A percentile compares a stretch with the other conserved stretches of the same genome.
phyloP scores from a whole-genome alignment of 768 basidiomycete genomes.

The Coprinopsis cinerea region DNA sequence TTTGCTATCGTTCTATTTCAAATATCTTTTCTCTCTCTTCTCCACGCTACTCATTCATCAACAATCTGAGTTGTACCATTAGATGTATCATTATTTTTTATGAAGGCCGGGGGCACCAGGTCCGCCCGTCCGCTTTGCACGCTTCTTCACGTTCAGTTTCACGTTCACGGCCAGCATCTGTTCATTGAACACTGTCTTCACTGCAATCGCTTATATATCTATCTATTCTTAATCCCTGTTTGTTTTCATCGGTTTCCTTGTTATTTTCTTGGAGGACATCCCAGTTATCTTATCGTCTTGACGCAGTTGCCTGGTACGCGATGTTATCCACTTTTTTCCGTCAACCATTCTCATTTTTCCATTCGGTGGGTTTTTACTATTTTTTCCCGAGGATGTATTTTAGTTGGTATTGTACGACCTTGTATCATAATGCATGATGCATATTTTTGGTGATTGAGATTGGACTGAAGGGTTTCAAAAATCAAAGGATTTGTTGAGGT shows the following conservation, averaged over 20 bases:
- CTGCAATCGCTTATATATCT: not conserved
- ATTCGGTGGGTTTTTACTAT: conserved; percentile 2
- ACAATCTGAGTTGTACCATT: too few species aligned
- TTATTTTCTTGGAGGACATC: conserved; percentile 1
- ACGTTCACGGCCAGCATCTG: too few species aligned
- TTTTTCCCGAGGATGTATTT: not conserved
- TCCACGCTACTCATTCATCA: not conserved
- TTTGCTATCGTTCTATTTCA: not conserved
- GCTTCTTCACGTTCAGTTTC: too few species aligned
- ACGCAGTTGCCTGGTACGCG: too few species aligned
- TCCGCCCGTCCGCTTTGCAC: too few species aligned
- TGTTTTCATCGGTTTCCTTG: not conserved
- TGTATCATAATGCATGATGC: not conserved
- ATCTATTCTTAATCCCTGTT: not conserved
- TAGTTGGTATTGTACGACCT: not conserved
- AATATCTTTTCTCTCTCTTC: not conserved
- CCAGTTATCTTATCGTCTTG: not conserved
- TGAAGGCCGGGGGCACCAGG: not conserved
- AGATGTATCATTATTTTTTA: not conserved
- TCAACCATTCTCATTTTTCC: conserved; percentile 11
- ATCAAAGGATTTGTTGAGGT: conserved; percentile 84
- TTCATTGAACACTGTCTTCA: not conserved
- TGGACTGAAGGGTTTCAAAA: conserved; percentile 33
- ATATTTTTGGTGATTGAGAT: not conserved
- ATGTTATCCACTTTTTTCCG: conserved; percentile 1